Conservation (phyloP, 345 rosid genomes). For the Punica granatum region DNA sequence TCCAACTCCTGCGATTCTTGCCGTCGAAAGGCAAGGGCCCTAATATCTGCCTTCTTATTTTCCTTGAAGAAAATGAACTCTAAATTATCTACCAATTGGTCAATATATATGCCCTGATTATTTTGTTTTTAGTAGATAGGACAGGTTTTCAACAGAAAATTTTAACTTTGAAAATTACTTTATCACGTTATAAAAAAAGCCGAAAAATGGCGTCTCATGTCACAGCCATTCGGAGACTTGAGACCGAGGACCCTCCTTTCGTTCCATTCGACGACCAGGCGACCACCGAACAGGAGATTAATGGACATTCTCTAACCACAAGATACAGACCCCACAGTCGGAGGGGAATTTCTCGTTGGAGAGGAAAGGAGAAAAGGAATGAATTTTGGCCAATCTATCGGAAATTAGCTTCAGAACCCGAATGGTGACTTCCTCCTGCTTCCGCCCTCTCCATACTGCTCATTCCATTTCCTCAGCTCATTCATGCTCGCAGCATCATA, state of each 20-base stretch:
- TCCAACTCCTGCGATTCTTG: too few relatives aligned
- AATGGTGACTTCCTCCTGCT: slow-evolving; percentile 78
- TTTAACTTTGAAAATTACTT: too few relatives aligned
- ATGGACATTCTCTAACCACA: background rate
- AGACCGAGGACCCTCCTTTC: background rate
- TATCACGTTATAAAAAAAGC: too few relatives aligned
- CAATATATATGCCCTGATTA: too few relatives aligned
- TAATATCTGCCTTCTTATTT: too few relatives aligned
- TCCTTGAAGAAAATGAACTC: too few relatives aligned
- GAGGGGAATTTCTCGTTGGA: background rate
- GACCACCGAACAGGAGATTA: background rate
- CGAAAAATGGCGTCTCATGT: too few relatives aligned
- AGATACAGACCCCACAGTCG: background rate
- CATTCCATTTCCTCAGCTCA: slow-evolving; percentile 97
- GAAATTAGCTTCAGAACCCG: slow-evolving; percentile 40
- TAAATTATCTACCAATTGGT: too few relatives aligned
- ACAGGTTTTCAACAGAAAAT: too few relatives aligned
- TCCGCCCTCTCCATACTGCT: slow-evolving; percentile 96
- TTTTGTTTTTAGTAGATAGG: too few relatives aligned
- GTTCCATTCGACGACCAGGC: background rate
- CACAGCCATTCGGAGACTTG: background rate
- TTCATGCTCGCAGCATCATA: slow-evolving; percentile 89
- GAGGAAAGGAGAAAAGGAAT: background rate
- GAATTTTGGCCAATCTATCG: background rate
- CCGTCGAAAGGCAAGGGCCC: too few relatives aligned